phyloP scores from a whole-genome alignment of 805 yeast genomes.

The Ascoidea asiatica region DNA sequence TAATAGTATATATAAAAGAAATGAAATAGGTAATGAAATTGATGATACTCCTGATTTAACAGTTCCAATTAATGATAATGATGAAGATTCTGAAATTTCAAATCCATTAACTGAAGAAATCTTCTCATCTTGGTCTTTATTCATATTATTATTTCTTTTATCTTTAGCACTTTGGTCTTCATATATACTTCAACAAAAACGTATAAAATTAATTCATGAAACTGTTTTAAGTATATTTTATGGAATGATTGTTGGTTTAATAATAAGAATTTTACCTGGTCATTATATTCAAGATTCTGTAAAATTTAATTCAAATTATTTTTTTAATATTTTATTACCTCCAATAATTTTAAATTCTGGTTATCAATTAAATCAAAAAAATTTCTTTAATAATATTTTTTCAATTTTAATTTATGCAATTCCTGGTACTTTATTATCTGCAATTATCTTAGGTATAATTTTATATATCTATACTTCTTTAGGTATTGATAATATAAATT shows the following conservation, averaged over 20 bases:
- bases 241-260: constrained; percentile 91
- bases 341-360: constrained; percentile 96
- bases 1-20: neutral
- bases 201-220: constrained; percentile 94
- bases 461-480: constrained; percentile 81
- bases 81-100: constrained; percentile 48
- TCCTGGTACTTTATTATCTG: constrained; percentile 90
- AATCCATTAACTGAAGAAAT: constrained; percentile 91
- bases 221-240: constrained; percentile 91
- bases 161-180: constrained; percentile 92
- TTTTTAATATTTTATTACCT: constrained; percentile 86
- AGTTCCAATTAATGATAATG: constrained; percentile 27
- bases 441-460: constrained; percentile 81
- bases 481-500: constrained; percentile 77
- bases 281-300: constrained; percentile 96
- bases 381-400: constrained; percentile 85
- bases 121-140: constrained; percentile 94
- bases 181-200: constrained; percentile 78
- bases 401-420: constrained; percentile 89
- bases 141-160: constrained; percentile 66
- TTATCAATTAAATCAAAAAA: constrained; percentile 89
- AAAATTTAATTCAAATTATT: constrained; percentile 86
- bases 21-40: constrained; percentile 11
- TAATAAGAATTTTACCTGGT: constrained; percentile 87
- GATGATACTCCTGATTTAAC: constrained; percentile 18